A percentile compares a stretch with the other conserved stretches of the same genome.
Evolutionary conservation across 352 stramenopile genomes (phyloP).

Genomic region (Thraustotheca clavata): DNA sequence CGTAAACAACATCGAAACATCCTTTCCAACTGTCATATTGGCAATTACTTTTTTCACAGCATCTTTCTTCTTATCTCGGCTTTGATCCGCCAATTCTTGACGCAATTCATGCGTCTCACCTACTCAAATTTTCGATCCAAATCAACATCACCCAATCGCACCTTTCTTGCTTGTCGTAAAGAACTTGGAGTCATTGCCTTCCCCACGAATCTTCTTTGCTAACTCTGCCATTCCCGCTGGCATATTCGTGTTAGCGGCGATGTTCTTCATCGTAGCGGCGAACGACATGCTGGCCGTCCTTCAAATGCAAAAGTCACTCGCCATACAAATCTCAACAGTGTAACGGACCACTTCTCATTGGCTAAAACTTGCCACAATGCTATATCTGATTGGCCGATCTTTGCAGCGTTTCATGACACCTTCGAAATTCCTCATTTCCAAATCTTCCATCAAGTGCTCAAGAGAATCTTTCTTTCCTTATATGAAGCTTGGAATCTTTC

Average conservation of each 20-base stretch:
- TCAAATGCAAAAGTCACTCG: slow-evolving; percentile 15
- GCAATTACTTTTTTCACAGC: slow-evolving; percentile 99
- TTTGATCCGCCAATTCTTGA: slow-evolving; percentile 95
- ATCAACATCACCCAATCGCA: slow-evolving; percentile 4
- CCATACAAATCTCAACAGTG: slow-evolving; percentile 14
- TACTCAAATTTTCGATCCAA: slow-evolving; percentile 18
- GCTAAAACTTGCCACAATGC: background rate
- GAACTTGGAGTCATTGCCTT: slow-evolving; percentile 95
- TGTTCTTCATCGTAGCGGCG: slow-evolving; percentile 22
- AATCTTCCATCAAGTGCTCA: no score
- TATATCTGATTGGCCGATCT: slow-evolving; percentile 14
- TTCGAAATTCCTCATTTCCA: slow-evolving; percentile 4
- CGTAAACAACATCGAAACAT: slow-evolving; percentile 98
- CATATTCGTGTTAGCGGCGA: slow-evolving; percentile 33
- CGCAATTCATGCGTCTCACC: slow-evolving; percentile 96
- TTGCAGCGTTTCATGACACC: slow-evolving; percentile 12
- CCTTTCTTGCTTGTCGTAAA: slow-evolving; percentile 99
- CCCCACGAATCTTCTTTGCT: slow-evolving; percentile 81
- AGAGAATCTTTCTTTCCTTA: no score
- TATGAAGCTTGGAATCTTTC: background rate
- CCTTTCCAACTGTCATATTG: slow-evolving; percentile 99
- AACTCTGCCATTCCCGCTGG: slow-evolving; percentile 74
- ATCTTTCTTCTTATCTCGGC: slow-evolving; percentile 97
- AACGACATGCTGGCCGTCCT: slow-evolving; percentile 17
- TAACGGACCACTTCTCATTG: slow-evolving; percentile 19